Evolutionary conservation across 1,139 yeast species (phyloP), one percentile per base, ranked within the genome.

Genomic region (Suhomyces bolitotheri): DNA sequence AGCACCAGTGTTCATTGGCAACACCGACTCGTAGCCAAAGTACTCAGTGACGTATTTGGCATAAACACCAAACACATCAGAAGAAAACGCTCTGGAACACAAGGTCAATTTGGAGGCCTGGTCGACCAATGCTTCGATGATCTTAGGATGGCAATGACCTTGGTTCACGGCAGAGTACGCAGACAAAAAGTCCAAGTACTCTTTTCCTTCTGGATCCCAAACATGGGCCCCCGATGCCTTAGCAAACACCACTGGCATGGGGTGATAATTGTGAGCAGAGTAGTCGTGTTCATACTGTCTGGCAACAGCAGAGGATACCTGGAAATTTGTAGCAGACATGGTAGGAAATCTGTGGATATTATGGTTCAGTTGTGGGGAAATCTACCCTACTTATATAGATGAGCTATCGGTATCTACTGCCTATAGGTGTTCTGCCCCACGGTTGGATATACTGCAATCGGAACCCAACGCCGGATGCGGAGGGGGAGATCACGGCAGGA

Each of bases 1-100:
- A 19, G 97, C 97, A 58, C 98, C 98, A 7, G 97, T 90, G 71
- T 90, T 90, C 97, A 90, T 90, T 49, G 98, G 98, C 60, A 90
- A 72, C 7, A 90, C 92, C 85, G 81, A 82, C 55, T 90, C 98
- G 63, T 87, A 90, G 57, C 82, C 77, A 68, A 92, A 90, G 60
- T 69, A 90, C 60, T 89, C 95, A 38, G 97, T 88, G 43, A 89
- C 73, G 56, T 78, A 92, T 62, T 89, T 87, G 50, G 97, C 95
- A 56, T 80, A 90, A 29, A 76, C 76, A 33, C 96, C 95, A 58
- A 90, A 88, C 11, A 82, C 82, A 59, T 90, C 96, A 40, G 87
- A 83, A 24, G 95, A 86, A 61, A 90, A 92, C 6, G 97, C 97
- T 57, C 98, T 76, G 25, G 96, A 88, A 38, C 94, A 83, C 45